Evolutionary conservation across 2,329 filamentous ascomycete genomes (phyloP), one percentile per base, ranked within the genome.

Genomic region (Alternaria triticina): DNA sequence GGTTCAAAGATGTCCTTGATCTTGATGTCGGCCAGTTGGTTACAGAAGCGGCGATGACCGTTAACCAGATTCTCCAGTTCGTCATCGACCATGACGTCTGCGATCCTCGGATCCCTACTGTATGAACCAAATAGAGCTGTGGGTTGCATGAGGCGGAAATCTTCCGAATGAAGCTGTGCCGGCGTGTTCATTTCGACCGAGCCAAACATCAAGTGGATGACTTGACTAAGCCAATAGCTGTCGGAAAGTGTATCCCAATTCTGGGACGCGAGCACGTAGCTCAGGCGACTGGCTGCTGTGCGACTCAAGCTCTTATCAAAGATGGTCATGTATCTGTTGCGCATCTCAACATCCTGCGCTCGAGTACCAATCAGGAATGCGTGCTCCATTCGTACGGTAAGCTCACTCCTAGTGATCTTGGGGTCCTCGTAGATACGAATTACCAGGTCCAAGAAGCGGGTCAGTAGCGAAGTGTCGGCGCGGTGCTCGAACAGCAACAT

Each of bases 401-500:
- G 86, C 80, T 99, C 96, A 0, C 95, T 97, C 30, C 94, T 88
- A 1, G 94, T 94, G 66, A 99, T 96, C 81, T 96, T 97, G 0
- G 94, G 93, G 74, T 99, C 96, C 76, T 99, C 96, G 77, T 99
- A 99, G 63, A 99, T 97, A 52, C 94, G 90, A 71, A 99, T 97
- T 25, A 99, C 96, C 25, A 99, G 88, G 69, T 98, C 92, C 62
- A 99, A 85, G 83, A 98, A 99, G 76, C 95, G 95, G 70, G 91
- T 94, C 61, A 99, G 85, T 82, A 99, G 90, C 0, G 91, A 93
- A 30, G 90, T 88, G 76, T 98, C 95, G 27, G 87, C 83, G 43
- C 96, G 88, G 61, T 92, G 89, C 80, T 99, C 96, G 71, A 99
- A 99, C 0, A 94, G 90, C 15, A 98, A 84, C 96, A 99, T 99